Evolutionary conservation across 2,329 filamentous ascomycete species (phyloP), one percentile per base, ranked within the genome.

Genomic region (Zymoseptoria crescenta): DNA sequence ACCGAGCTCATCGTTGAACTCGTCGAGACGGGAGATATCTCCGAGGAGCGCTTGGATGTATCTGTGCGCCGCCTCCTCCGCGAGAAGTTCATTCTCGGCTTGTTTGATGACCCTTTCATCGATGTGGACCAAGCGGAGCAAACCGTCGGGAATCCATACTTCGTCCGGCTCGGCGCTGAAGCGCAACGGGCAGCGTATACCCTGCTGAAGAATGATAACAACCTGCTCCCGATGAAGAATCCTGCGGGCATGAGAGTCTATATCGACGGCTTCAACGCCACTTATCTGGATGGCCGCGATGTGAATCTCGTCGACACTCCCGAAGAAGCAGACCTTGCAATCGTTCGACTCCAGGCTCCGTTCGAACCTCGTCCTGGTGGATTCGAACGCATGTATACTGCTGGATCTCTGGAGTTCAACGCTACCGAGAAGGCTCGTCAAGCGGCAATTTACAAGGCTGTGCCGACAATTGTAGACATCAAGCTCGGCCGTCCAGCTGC

Each of bases 81-180:
- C 29, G 80, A 82, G 61, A 82, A 82, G 66, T 82, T 82, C 63
- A 55, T 74, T 3, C 73, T 82, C 0, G 80, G 80, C 2, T 74
- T 82, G 7, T 82, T 82, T 54, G 79, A 82, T 10, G 75, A 78
- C 53, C 79, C 77, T 0, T 82, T 79, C 50, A 76, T 81, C 4
- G 77, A 82, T 58, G 70, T 72, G 1, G 75, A 76, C 1, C 71
- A 68, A 1, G 78, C 78, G 0, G 71, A 68, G 1, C 67, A 69
- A 2, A 64, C 77, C 2, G 79, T 80, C 19, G 79, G 78, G 3
- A 77, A 77, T 35, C 66, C 72, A 8, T 75, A 78, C 59, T 81
- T 80, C 60, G 64, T 69, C 8, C 65, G 69, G 1, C 60, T 73
- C 0, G 76, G 75, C 28, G 65, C 68, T 35, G 74, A 75, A 52